Base-by-base conservation (phyloP, 495 filamentous ascomycete genomes). In the Neurospora africana region DNA sequence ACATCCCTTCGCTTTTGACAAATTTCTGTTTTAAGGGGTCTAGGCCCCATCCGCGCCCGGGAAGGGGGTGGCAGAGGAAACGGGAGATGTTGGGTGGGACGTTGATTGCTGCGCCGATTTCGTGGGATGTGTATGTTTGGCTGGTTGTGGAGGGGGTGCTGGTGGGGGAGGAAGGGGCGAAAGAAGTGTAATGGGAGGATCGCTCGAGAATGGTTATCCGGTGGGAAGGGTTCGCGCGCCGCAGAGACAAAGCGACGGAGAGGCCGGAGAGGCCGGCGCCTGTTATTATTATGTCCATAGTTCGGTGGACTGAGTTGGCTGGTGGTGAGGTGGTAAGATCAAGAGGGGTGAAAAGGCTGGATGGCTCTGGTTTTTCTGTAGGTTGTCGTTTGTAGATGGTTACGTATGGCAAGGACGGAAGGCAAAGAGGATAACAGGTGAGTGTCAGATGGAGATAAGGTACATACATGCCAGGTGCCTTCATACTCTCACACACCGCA, bases 191-290 rank as follows among this genome's bases (percentile, higher is more conserved):
- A 86, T 84, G 19, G 7, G 81, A 80, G 4, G 85, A 86, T 9
- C 84, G 79, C 75, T 90, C 88, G 68, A 86, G 84, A 4, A 90
- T 76, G 70, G 86, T 81, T 0, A 90, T 86, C 67, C 81, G 73
- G 74, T 90, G 87, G 0, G 2, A 30, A 35, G 53, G 30, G 33
- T 87, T 88, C 7, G 82, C 80, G 2, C 81, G 81, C 70, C 85
- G 82, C 21, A 89, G 77, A 2, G 87, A 85, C 27, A 88, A 82
- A 8, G 88, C 87, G n/a, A 86, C 83, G 10, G 82, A 83, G 2
- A 90, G 78, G 15, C 88, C 88, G n/a, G 83, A 82, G 21, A 89
- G 84, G 11, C 88, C 88, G 19, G 87, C 88, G 23, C 88, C 88
- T 68, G 87, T 83, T 61, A 89, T 81, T 38, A 87, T 75, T 36